Evolutionary conservation across 1,139 yeast genomes (phyloP).

Genomic region (Meyerozyma carpophila): DNA sequence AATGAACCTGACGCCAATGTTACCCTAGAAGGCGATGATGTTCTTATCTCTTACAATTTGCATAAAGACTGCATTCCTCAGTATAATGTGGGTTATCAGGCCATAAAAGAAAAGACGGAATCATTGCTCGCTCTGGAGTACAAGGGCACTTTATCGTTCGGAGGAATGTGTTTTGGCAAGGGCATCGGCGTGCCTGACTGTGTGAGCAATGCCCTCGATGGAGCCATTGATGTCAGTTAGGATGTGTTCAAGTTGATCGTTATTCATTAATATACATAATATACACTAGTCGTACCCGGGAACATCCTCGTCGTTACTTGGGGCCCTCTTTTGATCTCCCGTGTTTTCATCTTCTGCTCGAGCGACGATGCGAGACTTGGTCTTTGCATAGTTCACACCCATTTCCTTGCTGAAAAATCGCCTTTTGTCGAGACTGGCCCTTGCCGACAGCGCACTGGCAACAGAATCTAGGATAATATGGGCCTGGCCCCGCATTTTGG

Average conservation of each 20-base stretch:
- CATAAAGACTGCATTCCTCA: constrained; percentile 73
- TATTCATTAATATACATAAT: neutral
- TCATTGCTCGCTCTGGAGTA: constrained; percentile 27
- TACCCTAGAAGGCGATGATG: constrained; percentile 22
- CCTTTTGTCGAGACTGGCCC: constrained; percentile 43
- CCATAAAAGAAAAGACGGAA: constrained; percentile 33
- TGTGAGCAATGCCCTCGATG: constrained; percentile 56
- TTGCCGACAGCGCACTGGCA: constrained; percentile 50
- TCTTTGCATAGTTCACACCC: constrained; percentile 41
- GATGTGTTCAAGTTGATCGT: neutral
- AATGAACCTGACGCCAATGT: constrained; percentile 15
- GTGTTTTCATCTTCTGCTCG: neutral
- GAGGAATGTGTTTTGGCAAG: constrained; percentile 79
- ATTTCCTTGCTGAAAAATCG: constrained; percentile 54
- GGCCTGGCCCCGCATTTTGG: constrained; percentile 69
- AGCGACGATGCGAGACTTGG: constrained; percentile 24
- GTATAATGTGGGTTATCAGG: constrained; percentile 66
- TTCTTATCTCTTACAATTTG: constrained; percentile 30
- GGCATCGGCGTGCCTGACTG: constrained; percentile 93
- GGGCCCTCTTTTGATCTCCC: neutral
- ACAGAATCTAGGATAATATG: constrained; percentile 53
- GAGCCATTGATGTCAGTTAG: constrained; percentile 31
- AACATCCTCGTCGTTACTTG: neutral
- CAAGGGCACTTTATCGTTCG: constrained; percentile 47
- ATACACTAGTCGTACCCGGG: neutral